phyloP scores from a whole-genome alignment of 768 basidiomycete genomes.

The Mycena rosella region DNA sequence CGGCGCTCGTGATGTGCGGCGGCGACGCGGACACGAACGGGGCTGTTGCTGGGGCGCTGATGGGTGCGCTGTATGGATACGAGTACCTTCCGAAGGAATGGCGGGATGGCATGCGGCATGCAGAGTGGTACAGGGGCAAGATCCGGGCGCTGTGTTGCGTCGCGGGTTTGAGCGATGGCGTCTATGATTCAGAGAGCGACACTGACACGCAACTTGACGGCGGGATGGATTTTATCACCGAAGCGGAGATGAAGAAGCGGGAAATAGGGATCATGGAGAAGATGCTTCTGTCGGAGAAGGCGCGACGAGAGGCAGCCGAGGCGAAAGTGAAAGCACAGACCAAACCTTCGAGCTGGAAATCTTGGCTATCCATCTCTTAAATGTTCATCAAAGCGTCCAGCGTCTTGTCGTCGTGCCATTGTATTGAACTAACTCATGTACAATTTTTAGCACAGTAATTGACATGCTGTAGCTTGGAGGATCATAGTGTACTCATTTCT shows the following conservation, averaged over 20 bases:
- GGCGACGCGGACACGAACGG: conserved; percentile 42
- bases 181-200: conserved; percentile 34
- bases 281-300: conserved; percentile 36
- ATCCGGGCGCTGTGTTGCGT: conserved; percentile 31
- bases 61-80: conserved; percentile 39
- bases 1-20: conserved; percentile 37
- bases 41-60: conserved; percentile 39
- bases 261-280: conserved; percentile 39
- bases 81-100: conserved; percentile 38
- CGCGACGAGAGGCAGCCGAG: conserved; percentile 30
- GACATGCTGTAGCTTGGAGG: too few relatives aligned
- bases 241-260: conserved; percentile 37
- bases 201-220: conserved; percentile 34
- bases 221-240: conserved; percentile 34
- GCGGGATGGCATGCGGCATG: conserved; percentile 38
- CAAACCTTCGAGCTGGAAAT: conserved; percentile 22
- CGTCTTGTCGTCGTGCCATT: too few relatives aligned
- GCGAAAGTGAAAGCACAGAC: conserved; percentile 24
- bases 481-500: too few relatives aligned
- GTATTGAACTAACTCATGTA: too few relatives aligned
- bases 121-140: conserved; percentile 36
- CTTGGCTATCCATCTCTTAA: conserved; percentile 8
- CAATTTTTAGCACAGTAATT: too few relatives aligned
- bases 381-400: too few relatives aligned
- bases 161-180: conserved; percentile 25